Base-by-base conservation (phyloP, 768 basidiomycete genomes). In the Agaricus blazei region DNA sequence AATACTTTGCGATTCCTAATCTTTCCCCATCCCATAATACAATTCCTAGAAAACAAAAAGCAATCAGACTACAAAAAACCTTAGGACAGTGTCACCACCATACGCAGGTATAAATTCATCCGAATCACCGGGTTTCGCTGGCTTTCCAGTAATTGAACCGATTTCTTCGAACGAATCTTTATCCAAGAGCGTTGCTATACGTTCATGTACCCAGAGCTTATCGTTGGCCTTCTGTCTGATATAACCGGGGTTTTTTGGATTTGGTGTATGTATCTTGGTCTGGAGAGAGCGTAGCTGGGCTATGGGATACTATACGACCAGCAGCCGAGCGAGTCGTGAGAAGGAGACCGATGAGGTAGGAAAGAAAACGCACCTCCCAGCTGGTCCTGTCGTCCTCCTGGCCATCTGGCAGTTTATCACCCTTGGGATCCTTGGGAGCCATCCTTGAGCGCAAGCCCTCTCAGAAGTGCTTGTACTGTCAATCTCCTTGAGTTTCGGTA, bases 201-300 rank as follows among this genome's bases (percentile, higher is more conserved):
- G 70, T 56, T 75, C 72, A 14, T 70, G 70, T 46, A 75, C 71
- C 73, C 73, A 75, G 8, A 75, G 65, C 45, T 75, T 75, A 12
- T 63, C 64, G 52, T 70, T 70, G 3, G 64, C 65, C 52, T 71
- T 72, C 59, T 75, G 73, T 12, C 73, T 66, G 26, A 68, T 65
- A 55, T 75, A 75, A 42, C 73, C 73, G 38, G 71, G 69, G 49
- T 73, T 70, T 14, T 66, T 59, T 15, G 64, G 59, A 48, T 72
- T 70, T 34, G 73, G 72, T 1, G 58, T 55, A 36, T 64, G 69
- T 42, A 71, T 63, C 3, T 71, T 58, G 27, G 52, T 54, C 50
- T 72, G 71, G 40, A 73, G 68, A 48, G 68, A 66, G 48, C 63
- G 64, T 8, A 73, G 47, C 34, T 66, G 62, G 11, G 63, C 60